These are phyloP conservation scores for Leccinum boreale DNA, from an alignment of 768 basidiomycete species.

Conservation along the genomic window DNA sequence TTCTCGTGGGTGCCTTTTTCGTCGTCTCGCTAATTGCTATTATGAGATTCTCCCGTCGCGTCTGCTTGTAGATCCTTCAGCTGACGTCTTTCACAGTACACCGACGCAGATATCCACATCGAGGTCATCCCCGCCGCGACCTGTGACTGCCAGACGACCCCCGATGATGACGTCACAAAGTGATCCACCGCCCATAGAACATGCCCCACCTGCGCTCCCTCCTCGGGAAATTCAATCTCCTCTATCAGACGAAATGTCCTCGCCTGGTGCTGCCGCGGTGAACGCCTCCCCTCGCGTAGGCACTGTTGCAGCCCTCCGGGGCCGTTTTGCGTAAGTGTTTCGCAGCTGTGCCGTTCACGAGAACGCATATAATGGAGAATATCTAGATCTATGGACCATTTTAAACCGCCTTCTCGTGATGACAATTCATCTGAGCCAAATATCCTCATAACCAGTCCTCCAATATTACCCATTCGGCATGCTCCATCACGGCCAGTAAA, in stretches of 20 bases:
- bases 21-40: not conserved
- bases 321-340: constrained; percentile 26
- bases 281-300: constrained; percentile 11
- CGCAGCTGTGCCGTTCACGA: not conserved
- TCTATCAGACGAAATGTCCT: not conserved
- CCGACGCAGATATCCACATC: not conserved
- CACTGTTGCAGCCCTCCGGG: constrained; percentile 40
- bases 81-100: constrained; percentile 10
- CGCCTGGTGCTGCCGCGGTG: not conserved
- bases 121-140: constrained; percentile 15
- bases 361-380: not conserved
- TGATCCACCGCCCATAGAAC: constrained; percentile 16
- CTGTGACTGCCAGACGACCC: constrained; percentile 17
- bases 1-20: constrained; percentile 44
- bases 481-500: constrained; percentile 15
- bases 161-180: constrained; percentile 18
- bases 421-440: constrained; percentile 22
- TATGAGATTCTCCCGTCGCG: not conserved
- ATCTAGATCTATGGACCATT: constrained; percentile 23
- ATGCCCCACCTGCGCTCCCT: constrained; percentile 11
- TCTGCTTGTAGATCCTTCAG: not conserved
- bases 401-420: constrained; percentile 8
- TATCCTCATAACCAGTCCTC: constrained; percentile 24
- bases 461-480: constrained; percentile 16
- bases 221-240: constrained; percentile 15